Conservation (phyloP, 352 stramenopile genomes). For the Phytophthora megakarya region DNA sequence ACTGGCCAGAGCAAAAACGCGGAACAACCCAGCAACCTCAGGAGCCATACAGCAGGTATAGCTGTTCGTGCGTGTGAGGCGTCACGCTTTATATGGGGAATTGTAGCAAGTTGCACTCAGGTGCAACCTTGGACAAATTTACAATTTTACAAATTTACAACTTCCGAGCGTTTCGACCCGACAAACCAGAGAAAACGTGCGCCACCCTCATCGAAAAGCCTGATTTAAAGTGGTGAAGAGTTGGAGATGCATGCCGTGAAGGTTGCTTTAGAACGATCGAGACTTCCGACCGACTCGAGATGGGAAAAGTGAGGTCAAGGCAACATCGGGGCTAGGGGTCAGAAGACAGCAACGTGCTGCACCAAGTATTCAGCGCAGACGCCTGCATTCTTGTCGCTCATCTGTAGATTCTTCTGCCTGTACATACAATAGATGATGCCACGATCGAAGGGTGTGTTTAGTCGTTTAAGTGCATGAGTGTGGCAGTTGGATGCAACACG, state of each 20-base stretch:
- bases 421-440: background rate
- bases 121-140: conserved; percentile 31
- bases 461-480: background rate
- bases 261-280: no score
- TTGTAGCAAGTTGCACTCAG: conserved; percentile 37
- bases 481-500: background rate
- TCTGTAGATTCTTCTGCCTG: background rate
- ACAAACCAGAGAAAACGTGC: conserved; percentile 6
- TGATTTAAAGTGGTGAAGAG: background rate
- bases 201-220: background rate
- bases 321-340: conserved; percentile 34
- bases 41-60: conserved; percentile 29
- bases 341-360: conserved; percentile 15
- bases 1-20: conserved; percentile 40
- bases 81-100: conserved; percentile 38
- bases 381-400: conserved; percentile 10
- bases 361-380: conserved; percentile 31
- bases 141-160: no score
- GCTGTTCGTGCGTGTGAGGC: conserved; percentile 49
- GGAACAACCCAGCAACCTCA: conserved; percentile 47
- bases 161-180: conserved; percentile 18
- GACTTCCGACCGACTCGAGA: background rate
- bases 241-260: background rate
- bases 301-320: conserved; percentile 24
- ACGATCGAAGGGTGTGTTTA: background rate